These are phyloP conservation scores for Aspergillus bridgeri DNA, from an alignment of 495 filamentous ascomycete genomes.

Conservation along the genomic window DNA sequence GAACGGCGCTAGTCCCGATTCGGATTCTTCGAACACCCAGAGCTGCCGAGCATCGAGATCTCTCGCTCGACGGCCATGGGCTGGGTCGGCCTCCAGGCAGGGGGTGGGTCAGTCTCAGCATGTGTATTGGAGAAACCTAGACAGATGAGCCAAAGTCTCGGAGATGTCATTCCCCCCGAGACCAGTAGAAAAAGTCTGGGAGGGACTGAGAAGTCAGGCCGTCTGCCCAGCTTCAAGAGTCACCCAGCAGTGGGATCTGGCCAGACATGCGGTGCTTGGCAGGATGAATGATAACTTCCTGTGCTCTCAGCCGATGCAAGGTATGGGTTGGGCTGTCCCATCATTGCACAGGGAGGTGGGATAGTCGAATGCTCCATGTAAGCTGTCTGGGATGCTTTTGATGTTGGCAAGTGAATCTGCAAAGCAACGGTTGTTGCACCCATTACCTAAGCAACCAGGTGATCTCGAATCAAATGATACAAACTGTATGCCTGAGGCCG, in stretches of 20 bases:
- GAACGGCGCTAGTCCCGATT: conserved; percentile 40
- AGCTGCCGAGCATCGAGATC: background rate
- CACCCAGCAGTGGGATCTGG: background rate
- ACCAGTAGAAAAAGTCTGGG: background rate
- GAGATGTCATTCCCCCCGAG: background rate
- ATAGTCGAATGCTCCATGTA: conserved; percentile 12
- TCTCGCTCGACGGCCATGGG: background rate
- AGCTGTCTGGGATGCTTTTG: conserved; percentile 5
- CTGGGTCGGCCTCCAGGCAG: background rate
- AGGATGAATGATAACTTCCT: background rate
- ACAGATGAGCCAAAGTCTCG: background rate
- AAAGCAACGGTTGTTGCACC: conserved; percentile 15
- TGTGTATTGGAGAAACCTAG: background rate
- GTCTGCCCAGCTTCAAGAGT: conserved; percentile 12
- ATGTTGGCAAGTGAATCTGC: conserved; percentile 13
- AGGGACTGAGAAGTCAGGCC: background rate
- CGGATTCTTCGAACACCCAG: conserved; percentile 19
- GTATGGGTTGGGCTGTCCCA: background rate
- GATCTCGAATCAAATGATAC: conserved; percentile 10
- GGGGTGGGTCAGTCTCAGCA: background rate
- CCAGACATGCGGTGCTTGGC: conserved; percentile 1
- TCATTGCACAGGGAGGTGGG: background rate
- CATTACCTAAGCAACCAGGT: conserved; percentile 23
- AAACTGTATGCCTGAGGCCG: background rate
- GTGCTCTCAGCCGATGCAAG: background rate